These are phyloP conservation scores for Wickerhamiella shivajii DNA, from an alignment of 805 yeast species.

Conservation along the genomic window DNA sequence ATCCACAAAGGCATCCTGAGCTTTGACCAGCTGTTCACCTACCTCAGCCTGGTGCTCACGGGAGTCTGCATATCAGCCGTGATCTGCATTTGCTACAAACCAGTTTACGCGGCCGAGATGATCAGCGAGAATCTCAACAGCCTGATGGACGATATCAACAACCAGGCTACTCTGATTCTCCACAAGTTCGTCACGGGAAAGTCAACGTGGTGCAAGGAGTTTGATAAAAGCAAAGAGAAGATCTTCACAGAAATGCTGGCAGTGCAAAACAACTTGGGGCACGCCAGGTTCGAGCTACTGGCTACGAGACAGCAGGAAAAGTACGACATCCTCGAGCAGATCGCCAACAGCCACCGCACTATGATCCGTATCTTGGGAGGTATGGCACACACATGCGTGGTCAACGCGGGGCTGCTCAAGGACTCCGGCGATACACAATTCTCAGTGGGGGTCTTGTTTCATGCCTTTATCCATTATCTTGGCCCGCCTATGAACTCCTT, in stretches of 20 bases:
- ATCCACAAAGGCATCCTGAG: constrained; percentile 45
- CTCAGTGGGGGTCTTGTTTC: constrained; percentile 35
- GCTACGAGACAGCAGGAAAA: constrained; percentile 42
- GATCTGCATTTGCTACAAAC: constrained; percentile 51
- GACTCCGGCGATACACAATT: neutral
- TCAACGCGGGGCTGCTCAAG: constrained; percentile 43
- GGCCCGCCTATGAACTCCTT: constrained; percentile 64
- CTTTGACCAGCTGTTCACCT: constrained; percentile 35
- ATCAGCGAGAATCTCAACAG: constrained; percentile 36
- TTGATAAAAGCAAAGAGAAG: constrained; percentile 23
- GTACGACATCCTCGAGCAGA: constrained; percentile 27
- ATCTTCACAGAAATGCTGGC: constrained; percentile 30
- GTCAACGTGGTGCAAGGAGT: constrained; percentile 25
- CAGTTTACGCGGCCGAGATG: constrained; percentile 37
- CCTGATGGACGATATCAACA: constrained; percentile 38
- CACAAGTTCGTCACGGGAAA: constrained; percentile 38
- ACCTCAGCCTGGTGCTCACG: constrained; percentile 39
- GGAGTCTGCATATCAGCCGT: constrained; percentile 49
- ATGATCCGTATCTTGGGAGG: constrained; percentile 51
- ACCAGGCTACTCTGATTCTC: constrained; percentile 32
- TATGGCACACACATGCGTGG: constrained; percentile 49
- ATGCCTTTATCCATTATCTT: constrained; percentile 47
- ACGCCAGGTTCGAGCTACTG: constrained; percentile 46
- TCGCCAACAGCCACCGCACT: constrained; percentile 31
- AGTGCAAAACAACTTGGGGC: constrained; percentile 34